Evolutionary conservation across 371 early-diverging fungal species (phyloP), one percentile per base, ranked within the genome.

Genomic region (Actinomucor elegans): DNA sequence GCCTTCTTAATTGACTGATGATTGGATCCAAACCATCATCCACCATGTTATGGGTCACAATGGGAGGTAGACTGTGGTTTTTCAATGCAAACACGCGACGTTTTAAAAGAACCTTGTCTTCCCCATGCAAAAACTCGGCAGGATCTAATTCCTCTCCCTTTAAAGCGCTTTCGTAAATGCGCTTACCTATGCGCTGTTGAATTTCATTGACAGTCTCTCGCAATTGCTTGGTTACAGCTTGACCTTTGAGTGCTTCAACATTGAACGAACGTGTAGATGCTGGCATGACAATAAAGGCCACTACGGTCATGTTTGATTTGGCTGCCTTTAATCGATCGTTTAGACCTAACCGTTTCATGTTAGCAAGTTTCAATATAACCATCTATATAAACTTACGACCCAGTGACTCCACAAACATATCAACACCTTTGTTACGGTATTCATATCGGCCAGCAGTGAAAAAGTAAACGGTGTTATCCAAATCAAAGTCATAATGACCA

Each of bases 401-500:
- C 47, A 97, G 77, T 0, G 91, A 78, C 64, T 97, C 96, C n/a
- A 96, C 82, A 66, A 82, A 94, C 95, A 96, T 94, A 74, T 97
- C 98, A 5, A 96, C 84, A 37, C 98, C 98, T 79, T 97, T 97
- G 77, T 97, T 96, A 52, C 95, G 85, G 74, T 84, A 96, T 69
- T 97, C 97, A 60, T 94, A 94, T 36, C 97, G 89, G n/a, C 98
- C 98, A 36, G 98, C 96, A 0, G 94, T 96, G 73, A 97, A 97
- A 65, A 96, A 94, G 69, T 97, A 97, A 21, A 97, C 79, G 0
- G 97, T 96, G 61, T 96, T 94, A 37, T 96, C 94, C 33, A 97
- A 77, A 59, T 91, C 91, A 77, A 94, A 96, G 64, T 93, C 89
- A 49, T 87, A 88, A 73, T 97, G 96, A 5, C 98, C 98, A 77